Evolutionary conservation across 768 basidiomycete genomes (phyloP).

Genomic region (Dendrothele bispora): DNA sequence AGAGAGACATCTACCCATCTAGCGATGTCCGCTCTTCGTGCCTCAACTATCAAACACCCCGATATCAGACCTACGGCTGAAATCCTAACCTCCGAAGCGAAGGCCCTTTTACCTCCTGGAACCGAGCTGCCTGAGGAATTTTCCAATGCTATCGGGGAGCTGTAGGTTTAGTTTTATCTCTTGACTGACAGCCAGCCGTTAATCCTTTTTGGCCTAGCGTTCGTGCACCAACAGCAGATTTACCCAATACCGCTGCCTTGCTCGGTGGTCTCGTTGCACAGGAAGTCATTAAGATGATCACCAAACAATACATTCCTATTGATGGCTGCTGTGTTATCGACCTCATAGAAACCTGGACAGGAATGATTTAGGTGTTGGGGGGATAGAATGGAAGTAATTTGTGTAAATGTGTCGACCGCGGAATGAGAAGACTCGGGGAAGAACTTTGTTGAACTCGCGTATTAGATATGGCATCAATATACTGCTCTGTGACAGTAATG

Average conservation of each 20-base stretch:
- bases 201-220: slow-evolving; percentile 42
- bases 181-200: slow-evolving; percentile 13
- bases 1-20: slow-evolving; percentile 71
- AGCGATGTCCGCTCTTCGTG: slow-evolving; percentile 62
- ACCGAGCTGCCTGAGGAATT: slow-evolving; percentile 55
- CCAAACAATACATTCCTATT: slow-evolving; percentile 91
- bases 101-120: slow-evolving; percentile 47
- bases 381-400: neutral
- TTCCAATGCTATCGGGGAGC: slow-evolving; percentile 67
- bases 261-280: slow-evolving; percentile 94
- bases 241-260: slow-evolving; percentile 93
- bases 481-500: too few relatives aligned
- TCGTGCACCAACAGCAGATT: slow-evolving; percentile 78
- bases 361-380: slow-evolving; percentile 35
- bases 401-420: too few relatives aligned
- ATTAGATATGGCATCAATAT: too few relatives aligned
- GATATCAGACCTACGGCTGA: slow-evolving; percentile 45
- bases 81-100: slow-evolving; percentile 48
- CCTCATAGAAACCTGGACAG: slow-evolving; percentile 79
- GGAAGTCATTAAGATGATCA: slow-evolving; percentile 96
- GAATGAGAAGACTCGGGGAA: neutral
- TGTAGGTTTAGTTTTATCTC: slow-evolving; percentile 53
- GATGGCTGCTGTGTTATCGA: slow-evolving; percentile 85
- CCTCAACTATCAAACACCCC: slow-evolving; percentile 26
- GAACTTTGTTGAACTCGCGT: too few relatives aligned